Evolutionary conservation across 1,284 basidiomycete species (phyloP).

Genomic region (Cutaneotrichosporon sp.): DNA sequence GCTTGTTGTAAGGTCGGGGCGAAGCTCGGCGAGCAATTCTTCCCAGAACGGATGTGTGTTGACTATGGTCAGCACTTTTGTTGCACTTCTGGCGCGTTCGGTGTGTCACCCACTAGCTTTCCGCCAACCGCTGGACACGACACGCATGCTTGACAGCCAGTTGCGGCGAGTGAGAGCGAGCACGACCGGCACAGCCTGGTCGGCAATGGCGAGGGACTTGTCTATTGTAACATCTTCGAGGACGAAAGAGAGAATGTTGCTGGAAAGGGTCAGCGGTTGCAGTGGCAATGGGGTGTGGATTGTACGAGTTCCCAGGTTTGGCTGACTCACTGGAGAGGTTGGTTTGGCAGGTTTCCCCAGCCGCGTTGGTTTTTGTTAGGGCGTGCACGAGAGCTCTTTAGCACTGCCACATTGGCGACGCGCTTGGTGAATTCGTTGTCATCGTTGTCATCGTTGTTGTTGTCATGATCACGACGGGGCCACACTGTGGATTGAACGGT

Average conservation of each 20-base stretch:
- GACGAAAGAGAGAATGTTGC: conserved; percentile 1
- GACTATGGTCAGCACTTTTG: conserved; percentile 11
- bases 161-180: conserved; percentile 15
- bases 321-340: background rate
- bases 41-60: conserved; percentile 32
- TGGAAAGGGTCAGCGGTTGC: background rate
- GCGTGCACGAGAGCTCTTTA: conserved; percentile 19
- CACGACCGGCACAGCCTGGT: background rate
- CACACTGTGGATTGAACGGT: background rate
- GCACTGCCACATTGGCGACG: conserved; percentile 11
- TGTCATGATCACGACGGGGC: background rate
- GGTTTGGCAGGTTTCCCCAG: conserved; percentile 12
- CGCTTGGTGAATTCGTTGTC: background rate
- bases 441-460: too few relatives aligned
- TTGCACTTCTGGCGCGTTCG: background rate
- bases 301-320: too few relatives aligned
- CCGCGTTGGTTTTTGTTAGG: conserved; percentile 20
- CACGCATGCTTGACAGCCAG: conserved; percentile 17
- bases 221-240: background rate
- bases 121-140: conserved; percentile 24
- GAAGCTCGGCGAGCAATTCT: conserved; percentile 9
- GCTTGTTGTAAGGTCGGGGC: conserved; percentile 1
- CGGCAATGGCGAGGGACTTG: too few relatives aligned
- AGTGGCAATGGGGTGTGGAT: background rate
- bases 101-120: conserved; percentile 19